A percentile compares a stretch with the other conserved stretches of the same genome.
phyloP scores from a whole-genome alignment of 2,329 filamentous ascomycete species.

The Pseudogymnoascus sp. region DNA sequence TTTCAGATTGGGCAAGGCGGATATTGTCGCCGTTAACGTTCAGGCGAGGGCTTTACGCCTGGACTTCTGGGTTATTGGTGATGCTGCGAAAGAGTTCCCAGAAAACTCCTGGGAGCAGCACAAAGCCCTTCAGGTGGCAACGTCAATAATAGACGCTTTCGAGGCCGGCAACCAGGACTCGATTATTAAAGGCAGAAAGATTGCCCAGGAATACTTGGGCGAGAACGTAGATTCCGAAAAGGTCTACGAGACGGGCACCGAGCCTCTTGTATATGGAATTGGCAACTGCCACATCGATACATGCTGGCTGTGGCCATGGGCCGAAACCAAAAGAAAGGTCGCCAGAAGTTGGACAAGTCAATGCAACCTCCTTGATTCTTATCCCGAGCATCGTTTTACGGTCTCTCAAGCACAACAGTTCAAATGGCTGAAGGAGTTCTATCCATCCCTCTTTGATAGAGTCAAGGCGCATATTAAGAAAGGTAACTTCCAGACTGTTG shows the following conservation, averaged over 20 bases:
- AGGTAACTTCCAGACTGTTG: constrained; percentile 88
- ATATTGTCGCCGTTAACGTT: constrained; percentile 83
- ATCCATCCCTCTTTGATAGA: constrained; percentile 80
- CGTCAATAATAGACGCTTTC: constrained; percentile 84
- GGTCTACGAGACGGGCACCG: constrained; percentile 70
- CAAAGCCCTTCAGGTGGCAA: constrained; percentile 73
- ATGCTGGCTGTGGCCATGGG: constrained; percentile 98
- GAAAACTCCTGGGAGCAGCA: constrained; percentile 83
- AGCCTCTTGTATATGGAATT: constrained; percentile 76
- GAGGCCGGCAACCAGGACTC: constrained; percentile 71
- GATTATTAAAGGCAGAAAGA: constrained; percentile 70
- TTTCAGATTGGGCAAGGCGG: constrained; percentile 67
- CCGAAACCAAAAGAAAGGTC: constrained; percentile 94
- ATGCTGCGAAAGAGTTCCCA: constrained; percentile 87
- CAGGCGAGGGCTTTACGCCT: constrained; percentile 76
- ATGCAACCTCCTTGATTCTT: constrained; percentile 88
- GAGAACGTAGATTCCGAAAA: constrained; percentile 70
- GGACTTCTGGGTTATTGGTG: constrained; percentile 93
- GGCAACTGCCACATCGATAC: constrained; percentile 98
- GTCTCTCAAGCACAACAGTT: constrained; percentile 95
- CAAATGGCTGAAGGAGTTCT: constrained; percentile 90
- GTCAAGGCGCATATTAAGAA: constrained; percentile 88
- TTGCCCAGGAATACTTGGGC: constrained; percentile 77
- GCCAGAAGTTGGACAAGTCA: constrained; percentile 95
- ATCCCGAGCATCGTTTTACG: constrained; percentile 86